Conservation (phyloP, 2,329 filamentous ascomycete species). For the Fusarium sp. region DNA sequence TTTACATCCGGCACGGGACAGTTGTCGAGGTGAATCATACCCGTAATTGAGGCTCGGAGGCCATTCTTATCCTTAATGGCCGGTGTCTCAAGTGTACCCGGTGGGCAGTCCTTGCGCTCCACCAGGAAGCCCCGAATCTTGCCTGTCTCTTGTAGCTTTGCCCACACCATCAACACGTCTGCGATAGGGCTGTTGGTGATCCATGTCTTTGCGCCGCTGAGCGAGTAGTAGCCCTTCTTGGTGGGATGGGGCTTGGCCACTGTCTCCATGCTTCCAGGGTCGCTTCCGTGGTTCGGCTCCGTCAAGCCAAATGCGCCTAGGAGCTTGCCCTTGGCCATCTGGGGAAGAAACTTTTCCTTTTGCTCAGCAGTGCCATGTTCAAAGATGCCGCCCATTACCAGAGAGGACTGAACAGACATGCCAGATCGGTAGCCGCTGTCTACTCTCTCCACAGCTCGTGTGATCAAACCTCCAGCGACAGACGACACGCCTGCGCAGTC, state of each 20-base stretch:
- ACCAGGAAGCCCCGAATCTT: conserved; percentile 95
- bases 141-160: conserved; percentile 88
- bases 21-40: conserved; percentile 96
- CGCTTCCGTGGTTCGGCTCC: conserved; percentile 92
- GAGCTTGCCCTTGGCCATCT: conserved; percentile 83
- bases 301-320: conserved; percentile 90
- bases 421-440: conserved; percentile 92
- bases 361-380: conserved; percentile 88
- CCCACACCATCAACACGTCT: conserved; percentile 89
- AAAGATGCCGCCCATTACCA: conserved; percentile 93
- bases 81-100: conserved; percentile 91
- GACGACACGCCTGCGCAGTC: conserved; percentile 89
- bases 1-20: conserved; percentile 89
- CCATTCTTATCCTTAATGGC: conserved; percentile 95
- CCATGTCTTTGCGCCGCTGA: conserved; percentile 91
- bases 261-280: conserved; percentile 92
- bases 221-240: conserved; percentile 81
- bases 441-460: conserved; percentile 87
- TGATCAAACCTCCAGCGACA: conserved; percentile 90
- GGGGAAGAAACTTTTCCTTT: conserved; percentile 84
- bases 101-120: conserved; percentile 84
- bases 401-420: conserved; percentile 91
- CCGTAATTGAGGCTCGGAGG: conserved; percentile 90
- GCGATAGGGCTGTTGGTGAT: conserved; percentile 95
- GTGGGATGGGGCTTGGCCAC: conserved; percentile 84